Evolutionary conservation across 345 rosid species (phyloP), one percentile per base, ranked within the genome.

Genomic region (Syzygium jambos): DNA sequence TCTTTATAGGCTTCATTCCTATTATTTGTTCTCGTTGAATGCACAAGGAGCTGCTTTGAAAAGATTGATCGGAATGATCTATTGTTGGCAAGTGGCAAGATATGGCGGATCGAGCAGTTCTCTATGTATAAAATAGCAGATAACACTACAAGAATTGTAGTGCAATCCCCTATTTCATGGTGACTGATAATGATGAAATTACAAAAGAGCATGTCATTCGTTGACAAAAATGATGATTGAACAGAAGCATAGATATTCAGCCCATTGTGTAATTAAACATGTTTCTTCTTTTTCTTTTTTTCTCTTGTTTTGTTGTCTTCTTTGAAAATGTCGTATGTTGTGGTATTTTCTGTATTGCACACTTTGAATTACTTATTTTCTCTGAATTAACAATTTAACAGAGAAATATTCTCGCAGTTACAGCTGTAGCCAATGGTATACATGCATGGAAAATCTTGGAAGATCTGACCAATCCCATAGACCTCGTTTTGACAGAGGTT

Each of bases 381-480:
- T 68, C 85, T 85, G 57, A 65, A 80, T 25, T 65, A 86, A 51
- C 17, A 27, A 82, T 86, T 73, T 73, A 34, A 73, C 25, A 73
- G 19, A 34, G 80, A 73, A 73, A 73, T 73, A 9, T 84, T 87
- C 29, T 68, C 49, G 87, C 90, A 95, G 97, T 94, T 87, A 85
- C 83, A 11, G 92, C 91, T 61, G 95, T 87, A n/a, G 89, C 93
- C 87, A 90, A 93, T 89, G 96, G 94, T 65, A 22, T 93, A 27
- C 95, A 95, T 90, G 97, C 97, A 30, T 95, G 96, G 96, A 92
- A 91, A 88, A 88, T 90, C 61, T 82, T 94, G 86, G 92, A 90
- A 89, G 94, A 94, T 89, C 68, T 90, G 85, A 89, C 92, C 78
- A 91, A 90, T 91, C 94, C 90, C 56, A 88, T 94, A 85, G 94